Conservation (phyloP, 495 filamentous ascomycete genomes). For the Cladorrhinum samala region DNA sequence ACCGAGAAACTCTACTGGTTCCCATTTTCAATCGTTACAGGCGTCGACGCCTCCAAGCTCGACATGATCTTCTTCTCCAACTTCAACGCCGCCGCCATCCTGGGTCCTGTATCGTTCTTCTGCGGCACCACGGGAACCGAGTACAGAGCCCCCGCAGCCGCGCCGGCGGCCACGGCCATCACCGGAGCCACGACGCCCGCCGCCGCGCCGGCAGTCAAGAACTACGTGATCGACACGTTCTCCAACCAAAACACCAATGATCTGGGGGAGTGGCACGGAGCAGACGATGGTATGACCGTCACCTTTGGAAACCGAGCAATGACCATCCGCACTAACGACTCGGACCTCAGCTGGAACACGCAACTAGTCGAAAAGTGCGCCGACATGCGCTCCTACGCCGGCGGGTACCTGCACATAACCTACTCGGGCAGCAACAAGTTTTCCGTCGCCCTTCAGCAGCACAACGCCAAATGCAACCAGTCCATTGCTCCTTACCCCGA, state of each 20-base stretch:
- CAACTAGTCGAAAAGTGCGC: constrained; percentile 56
- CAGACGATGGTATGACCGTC: constrained; percentile 50
- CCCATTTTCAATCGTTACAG: constrained; percentile 47
- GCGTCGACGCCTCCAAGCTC: constrained; percentile 48
- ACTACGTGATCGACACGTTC: constrained; percentile 66
- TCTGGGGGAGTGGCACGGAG: constrained; percentile 66
- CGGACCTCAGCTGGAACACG: constrained; percentile 64
- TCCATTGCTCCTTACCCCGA: constrained; percentile 59
- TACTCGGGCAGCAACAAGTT: constrained; percentile 64
- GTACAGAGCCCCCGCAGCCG: constrained; percentile 40
- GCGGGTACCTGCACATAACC: constrained; percentile 62
- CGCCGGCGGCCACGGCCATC: constrained; percentile 13
- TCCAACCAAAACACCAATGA: constrained; percentile 49
- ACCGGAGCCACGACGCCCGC: constrained; percentile 39
- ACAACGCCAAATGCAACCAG: constrained; percentile 59
- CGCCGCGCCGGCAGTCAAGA: constrained; percentile 42
- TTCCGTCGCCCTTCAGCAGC: constrained; percentile 64
- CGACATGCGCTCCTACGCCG: constrained; percentile 53
- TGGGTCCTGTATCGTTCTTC: constrained; percentile 56
- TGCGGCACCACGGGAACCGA: constrained; percentile 48
- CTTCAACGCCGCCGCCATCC: constrained; percentile 40
- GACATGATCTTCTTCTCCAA: constrained; percentile 44
- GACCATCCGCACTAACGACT: constrained; percentile 57
- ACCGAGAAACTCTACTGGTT: constrained; percentile 56
- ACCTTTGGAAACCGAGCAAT: constrained; percentile 46